Percentiles rank a stretch among this genome's conserved stretches.
These are phyloP conservation scores for Alternaria hordeiaustralica DNA, from an alignment of 2,329 filamentous ascomycete species.

Conservation along the genomic window DNA sequence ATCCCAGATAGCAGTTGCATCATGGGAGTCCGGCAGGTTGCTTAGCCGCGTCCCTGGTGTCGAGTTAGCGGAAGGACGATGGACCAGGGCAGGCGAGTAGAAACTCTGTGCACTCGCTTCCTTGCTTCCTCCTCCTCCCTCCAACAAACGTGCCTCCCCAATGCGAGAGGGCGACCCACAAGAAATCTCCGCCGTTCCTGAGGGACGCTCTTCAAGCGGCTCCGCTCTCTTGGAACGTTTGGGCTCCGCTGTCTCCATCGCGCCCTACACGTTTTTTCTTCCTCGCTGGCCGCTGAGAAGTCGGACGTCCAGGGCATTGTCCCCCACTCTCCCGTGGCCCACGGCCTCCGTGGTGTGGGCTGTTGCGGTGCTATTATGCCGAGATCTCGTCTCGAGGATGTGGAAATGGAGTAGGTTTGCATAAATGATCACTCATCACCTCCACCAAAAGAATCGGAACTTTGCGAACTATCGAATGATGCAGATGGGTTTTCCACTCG, in stretches of 20 bases:
- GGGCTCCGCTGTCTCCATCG: conserved; percentile 10
- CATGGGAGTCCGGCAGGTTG: not conserved
- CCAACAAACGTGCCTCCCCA: not conserved
- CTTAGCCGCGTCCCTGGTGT: conserved; percentile 1
- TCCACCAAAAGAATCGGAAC: not conserved
- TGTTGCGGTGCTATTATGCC: not conserved
- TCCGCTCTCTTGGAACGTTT: conserved; percentile 6
- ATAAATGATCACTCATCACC: not conserved
- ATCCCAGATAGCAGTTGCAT: not conserved
- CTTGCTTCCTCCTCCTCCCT: not conserved
- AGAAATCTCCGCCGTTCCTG: conserved; percentile 12
- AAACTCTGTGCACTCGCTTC: not conserved
- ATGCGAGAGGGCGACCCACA: conserved; percentile 1
- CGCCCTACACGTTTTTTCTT: not conserved
- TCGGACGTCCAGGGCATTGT: not conserved
- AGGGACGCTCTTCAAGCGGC: not conserved
- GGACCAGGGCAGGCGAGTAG: not conserved
- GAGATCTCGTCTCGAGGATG: not conserved
- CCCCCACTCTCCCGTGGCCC: not conserved
- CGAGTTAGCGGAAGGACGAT: not conserved
- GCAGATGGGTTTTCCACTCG: not conserved
- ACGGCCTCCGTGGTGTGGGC: not conserved
- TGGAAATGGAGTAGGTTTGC: not conserved
- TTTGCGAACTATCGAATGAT: not conserved
- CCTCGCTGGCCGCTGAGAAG: not conserved